Evolutionary conservation across 169 alveolate genomes (phyloP), one percentile per base, ranked within the genome.

Genomic region (Besnoitia besnoiti): DNA sequence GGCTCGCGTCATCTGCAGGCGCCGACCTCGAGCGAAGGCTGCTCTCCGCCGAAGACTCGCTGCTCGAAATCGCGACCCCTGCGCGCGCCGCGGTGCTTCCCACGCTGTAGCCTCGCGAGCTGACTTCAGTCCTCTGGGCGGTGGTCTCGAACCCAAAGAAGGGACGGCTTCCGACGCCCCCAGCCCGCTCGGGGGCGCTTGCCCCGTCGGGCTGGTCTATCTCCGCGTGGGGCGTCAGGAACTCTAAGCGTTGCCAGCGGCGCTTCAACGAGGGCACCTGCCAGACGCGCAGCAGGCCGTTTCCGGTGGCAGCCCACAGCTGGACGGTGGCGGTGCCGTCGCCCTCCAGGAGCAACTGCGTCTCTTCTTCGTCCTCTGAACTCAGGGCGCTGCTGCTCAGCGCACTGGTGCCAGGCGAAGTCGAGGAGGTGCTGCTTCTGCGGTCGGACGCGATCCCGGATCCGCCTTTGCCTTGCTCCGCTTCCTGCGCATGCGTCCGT

Each of bases 221-320:
- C 67, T 55, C 67, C 67, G 67, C 24, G 67, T 19, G 67, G 67
- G 67, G 3, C 30, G 67, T n/a, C 3, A 55, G 67, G 30, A 55
- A 5, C 33, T 21, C 67, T 21, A 55, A 16, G 67, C 24, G 67
- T 16, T n/a, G 12, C 67, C 67, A 21, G n/a, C 67, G 67, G 67
- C 24, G 4, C 44, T 33, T 30, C 5, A 77, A 55, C 27, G 59
- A 77, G 40, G 87, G 87, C 40, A 77, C 61, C 37, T 77, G 87
- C 90, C 90, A 84, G n/a, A 49, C 77, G 50, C 90, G 90, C 50
- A 84, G 44, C 19, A 46, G 30, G 47, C 90, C 90, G 75, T 84
- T 42, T 42, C 90, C 75, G 46, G 51, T 33, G 19, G 90, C 90
- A 0, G 90, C 90, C 90, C 67, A 50, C 35, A 84, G 76, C 90